Evolutionary conservation across 345 rosid species (phyloP).

Genomic region (Limnanthes douglasii): DNA sequence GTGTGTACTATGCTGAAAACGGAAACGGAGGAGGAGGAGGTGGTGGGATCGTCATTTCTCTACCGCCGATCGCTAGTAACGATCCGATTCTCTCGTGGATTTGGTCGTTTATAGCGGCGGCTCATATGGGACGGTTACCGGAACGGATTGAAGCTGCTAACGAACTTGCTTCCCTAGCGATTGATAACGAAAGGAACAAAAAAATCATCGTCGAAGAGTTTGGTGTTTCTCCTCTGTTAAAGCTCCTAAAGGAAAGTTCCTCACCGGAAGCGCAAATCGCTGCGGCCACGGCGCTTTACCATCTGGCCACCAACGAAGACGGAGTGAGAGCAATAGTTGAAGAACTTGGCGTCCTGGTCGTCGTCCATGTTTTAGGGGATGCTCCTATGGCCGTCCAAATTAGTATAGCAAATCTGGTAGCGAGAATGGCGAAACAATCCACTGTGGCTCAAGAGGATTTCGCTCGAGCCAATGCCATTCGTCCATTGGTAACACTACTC

Average conservation of each 20-base stretch:
- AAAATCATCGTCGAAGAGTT: constrained; percentile 83
- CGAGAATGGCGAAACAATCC: constrained; percentile 66
- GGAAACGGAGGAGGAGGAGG: constrained; percentile 26
- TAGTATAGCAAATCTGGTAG: constrained; percentile 44
- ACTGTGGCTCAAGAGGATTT: constrained; percentile 62
- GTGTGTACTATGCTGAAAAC: constrained; percentile 33
- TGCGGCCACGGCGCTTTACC: constrained; percentile 25
- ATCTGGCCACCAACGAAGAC: constrained; percentile 43
- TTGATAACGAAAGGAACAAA: constrained; percentile 74
- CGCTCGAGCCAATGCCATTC: constrained; percentile 65
- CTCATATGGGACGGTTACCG: constrained; percentile 31
- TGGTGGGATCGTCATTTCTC: constrained; percentile 41
- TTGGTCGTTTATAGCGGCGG: constrained; percentile 58
- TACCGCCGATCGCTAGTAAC: constrained; percentile 82
- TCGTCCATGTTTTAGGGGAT: constrained; percentile 53
- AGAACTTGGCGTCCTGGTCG: constrained; percentile 43
- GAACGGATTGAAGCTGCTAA: constrained; percentile 74
- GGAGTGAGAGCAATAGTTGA: constrained; percentile 41
- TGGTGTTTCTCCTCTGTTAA: constrained; percentile 53
- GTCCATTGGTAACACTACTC: constrained; percentile 64
- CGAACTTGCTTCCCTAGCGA: constrained; percentile 47
- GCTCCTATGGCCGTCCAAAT: constrained; percentile 59
- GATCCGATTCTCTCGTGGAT: constrained; percentile 90
- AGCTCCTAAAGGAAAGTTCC: constrained; percentile 43
- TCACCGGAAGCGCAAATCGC: constrained; percentile 65